Evolutionary conservation across 768 basidiomycete species (phyloP).

Genomic region (Auricularia sp.): DNA sequence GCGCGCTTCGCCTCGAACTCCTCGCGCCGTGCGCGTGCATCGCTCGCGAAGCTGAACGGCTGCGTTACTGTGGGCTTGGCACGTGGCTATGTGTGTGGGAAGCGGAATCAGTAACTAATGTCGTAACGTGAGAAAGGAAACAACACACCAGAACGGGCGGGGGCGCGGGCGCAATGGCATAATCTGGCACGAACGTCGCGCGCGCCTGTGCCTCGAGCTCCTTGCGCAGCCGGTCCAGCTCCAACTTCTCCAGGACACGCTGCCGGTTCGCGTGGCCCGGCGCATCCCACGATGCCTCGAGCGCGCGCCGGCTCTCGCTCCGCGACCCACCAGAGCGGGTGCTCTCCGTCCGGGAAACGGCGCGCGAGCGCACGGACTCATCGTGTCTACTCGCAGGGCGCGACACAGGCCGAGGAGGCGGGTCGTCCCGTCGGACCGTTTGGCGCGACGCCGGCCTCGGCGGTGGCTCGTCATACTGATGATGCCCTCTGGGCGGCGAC

Average conservation of each 20-base stretch:
- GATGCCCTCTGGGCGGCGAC: not conserved
- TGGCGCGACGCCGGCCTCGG: not conserved
- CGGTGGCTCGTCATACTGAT: not conserved
- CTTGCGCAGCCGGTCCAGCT: too few relatives aligned
- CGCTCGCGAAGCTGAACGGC: constrained; percentile 43
- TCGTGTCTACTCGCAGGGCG: not conserved
- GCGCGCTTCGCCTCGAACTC: constrained; percentile 24
- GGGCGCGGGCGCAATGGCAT: not conserved
- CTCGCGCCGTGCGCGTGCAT: constrained; percentile 34
- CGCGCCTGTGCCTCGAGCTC: too few relatives aligned
- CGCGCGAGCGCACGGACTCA: not conserved
- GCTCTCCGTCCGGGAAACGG: not conserved
- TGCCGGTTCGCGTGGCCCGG: too few relatives aligned
- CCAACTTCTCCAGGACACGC: too few relatives aligned
- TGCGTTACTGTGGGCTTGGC: constrained; percentile 31
- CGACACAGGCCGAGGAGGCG: not conserved
- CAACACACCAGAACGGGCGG: not conserved
- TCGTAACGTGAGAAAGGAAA: not conserved
- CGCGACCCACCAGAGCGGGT: not conserved
- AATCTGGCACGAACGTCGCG: not conserved
- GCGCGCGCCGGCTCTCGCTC: not conserved
- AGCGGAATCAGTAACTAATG: not conserved
- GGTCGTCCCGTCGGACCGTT: not conserved
- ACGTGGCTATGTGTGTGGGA: not conserved
- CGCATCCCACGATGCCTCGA: not conserved